A percentile compares a stretch with the other conserved stretches of the same genome.
Evolutionary conservation across 805 yeast species (phyloP).

Genomic region (Wickerhamiella kurtzmanii): DNA sequence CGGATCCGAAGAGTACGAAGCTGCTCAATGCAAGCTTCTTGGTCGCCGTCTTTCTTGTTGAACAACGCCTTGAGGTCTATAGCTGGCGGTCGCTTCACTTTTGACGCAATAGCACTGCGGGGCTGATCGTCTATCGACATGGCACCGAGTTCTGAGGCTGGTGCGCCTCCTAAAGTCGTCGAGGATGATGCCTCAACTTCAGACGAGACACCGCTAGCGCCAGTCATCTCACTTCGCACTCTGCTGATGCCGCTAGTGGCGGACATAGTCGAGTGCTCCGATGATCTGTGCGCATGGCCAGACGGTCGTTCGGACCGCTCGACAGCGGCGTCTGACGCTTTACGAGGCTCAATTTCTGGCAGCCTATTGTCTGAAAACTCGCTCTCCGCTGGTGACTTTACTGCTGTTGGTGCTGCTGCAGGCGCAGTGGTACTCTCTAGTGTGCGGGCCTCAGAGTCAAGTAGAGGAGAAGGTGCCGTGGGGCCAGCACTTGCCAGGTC

Average conservation of each 20-base stretch:
- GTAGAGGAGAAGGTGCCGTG: too few relatives aligned
- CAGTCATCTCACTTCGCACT: not conserved
- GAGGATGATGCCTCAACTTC: not conserved
- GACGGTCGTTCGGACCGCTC: too few relatives aligned
- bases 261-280: not conserved
- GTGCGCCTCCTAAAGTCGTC: not conserved
- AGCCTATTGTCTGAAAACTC: not conserved
- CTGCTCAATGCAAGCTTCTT: slow-evolving; percentile 21
- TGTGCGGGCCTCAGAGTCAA: too few relatives aligned
- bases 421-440: too few relatives aligned
- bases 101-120: slow-evolving; percentile 7
- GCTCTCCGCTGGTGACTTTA: too few relatives aligned
- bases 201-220: not conserved
- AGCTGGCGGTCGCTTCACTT: slow-evolving; percentile 23
- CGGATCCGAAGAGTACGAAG: slow-evolving; percentile 21
- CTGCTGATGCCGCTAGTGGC: not conserved
- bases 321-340: too few relatives aligned
- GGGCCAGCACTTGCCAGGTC: not conserved
- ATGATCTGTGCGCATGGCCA: not conserved
- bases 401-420: too few relatives aligned
- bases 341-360: not conserved
- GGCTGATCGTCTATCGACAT: not conserved
- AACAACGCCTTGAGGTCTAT: slow-evolving; percentile 25
- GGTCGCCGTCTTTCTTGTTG: slow-evolving; percentile 7
- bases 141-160: not conserved